phyloP scores from a whole-genome alignment of 208 protist genomes.

The Leptomonas seymouri region DNA sequence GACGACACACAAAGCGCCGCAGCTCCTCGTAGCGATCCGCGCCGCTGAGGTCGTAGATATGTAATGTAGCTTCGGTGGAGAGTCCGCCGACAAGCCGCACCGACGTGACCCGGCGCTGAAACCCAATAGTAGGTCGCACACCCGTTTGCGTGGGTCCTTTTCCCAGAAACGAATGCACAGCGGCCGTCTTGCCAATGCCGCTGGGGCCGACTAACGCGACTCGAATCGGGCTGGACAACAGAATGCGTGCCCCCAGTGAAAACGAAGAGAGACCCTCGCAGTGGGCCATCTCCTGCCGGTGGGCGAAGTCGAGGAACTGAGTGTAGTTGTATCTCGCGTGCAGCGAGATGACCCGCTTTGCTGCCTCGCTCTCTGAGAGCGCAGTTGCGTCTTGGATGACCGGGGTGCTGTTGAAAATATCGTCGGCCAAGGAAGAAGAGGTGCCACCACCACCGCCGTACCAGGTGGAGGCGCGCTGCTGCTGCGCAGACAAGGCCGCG shows the following conservation, averaged over 20 bases:
- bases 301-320: slow-evolving; percentile 86
- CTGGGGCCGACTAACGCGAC: slow-evolving; percentile 76
- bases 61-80: slow-evolving; percentile 58
- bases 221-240: slow-evolving; percentile 74
- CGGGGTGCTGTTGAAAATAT: slow-evolving; percentile 17
- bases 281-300: slow-evolving; percentile 73
- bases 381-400: slow-evolving; percentile 51
- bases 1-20: slow-evolving; percentile 70
- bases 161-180: slow-evolving; percentile 51
- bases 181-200: slow-evolving; percentile 74
- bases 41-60: slow-evolving; percentile 80
- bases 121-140: slow-evolving; percentile 64
- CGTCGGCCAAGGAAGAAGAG: slow-evolving; percentile 2
- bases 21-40: slow-evolving; percentile 69
- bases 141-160: slow-evolving; percentile 18
- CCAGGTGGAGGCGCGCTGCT: slow-evolving; percentile 13
- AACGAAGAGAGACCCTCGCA: slow-evolving; percentile 83
- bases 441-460: slow-evolving; percentile 8
- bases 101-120: slow-evolving; percentile 45
- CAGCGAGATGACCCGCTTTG: slow-evolving; percentile 82
- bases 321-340: slow-evolving; percentile 90
- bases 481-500: slow-evolving; percentile 10
- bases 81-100: slow-evolving; percentile 51
- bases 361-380: slow-evolving; percentile 60
- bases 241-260: slow-evolving; percentile 58